These are phyloP conservation scores for Puya raimondii DNA, from an alignment of 176 grass and related monocot genomes.

Conservation along the genomic window DNA sequence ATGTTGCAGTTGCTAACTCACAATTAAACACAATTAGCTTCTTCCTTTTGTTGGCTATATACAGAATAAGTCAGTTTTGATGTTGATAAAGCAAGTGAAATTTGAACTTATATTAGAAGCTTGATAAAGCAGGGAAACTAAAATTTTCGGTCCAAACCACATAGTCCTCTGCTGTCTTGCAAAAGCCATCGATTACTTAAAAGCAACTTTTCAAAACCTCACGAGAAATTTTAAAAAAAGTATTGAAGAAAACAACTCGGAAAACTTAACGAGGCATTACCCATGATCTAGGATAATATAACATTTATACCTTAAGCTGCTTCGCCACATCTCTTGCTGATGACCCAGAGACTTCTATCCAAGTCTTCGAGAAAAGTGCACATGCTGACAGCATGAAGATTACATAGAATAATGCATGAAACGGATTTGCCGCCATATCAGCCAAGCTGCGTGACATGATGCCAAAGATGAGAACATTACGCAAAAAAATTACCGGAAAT, in stretches of 20 bases:
- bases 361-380: conserved; percentile 38
- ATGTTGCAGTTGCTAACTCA: not conserved
- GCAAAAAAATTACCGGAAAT: not conserved
- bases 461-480: not conserved
- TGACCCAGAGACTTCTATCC: conserved; percentile 39
- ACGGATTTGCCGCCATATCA: conserved; percentile 31
- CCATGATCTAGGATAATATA: too few relatives aligned
- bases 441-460: conserved; percentile 14
- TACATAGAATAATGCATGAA: conserved; percentile 34
- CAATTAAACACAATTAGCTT: not conserved
- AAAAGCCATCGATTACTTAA: too few relatives aligned
- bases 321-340: conserved; percentile 34
- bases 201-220: too few relatives aligned
- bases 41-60: too few relatives aligned
- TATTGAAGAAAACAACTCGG: not conserved
- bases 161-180: too few relatives aligned
- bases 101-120: too few relatives aligned
- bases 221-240: too few relatives aligned
- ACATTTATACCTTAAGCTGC: conserved; percentile 31
- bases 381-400: conserved; percentile 34
- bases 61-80: too few relatives aligned
- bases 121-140: too few relatives aligned
- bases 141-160: too few relatives aligned
- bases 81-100: too few relatives aligned
- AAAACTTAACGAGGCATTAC: not conserved